A percentile compares a stretch with the other conserved stretches of the same genome.
phyloP scores from a whole-genome alignment of 73 alveolate species.

The Paramecium sonneborni region DNA sequence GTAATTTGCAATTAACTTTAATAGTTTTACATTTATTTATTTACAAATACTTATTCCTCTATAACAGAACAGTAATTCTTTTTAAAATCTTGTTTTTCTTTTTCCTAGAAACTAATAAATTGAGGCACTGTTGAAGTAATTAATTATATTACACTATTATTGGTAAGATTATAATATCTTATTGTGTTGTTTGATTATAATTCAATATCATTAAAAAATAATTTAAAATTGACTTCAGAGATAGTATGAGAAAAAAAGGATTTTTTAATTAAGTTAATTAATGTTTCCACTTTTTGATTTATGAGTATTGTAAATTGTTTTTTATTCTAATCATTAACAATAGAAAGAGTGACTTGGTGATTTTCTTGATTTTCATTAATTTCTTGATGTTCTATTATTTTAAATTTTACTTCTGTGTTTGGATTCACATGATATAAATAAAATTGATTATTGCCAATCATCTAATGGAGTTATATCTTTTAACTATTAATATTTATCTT shows the following conservation, averaged over 20 bases:
- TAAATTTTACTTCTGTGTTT: neutral
- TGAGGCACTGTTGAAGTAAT: neutral
- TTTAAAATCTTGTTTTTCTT: neutral
- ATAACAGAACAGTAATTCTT: neutral
- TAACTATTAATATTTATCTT: neutral
- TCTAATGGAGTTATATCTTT: neutral
- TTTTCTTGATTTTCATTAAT: too few species aligned
- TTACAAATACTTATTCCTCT: too few species aligned
- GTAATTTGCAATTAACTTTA: too few species aligned
- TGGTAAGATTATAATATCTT: neutral
- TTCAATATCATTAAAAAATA: neutral
- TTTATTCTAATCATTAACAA: neutral
- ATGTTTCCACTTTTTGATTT: neutral
- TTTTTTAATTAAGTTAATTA: neutral
- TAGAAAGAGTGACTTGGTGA: neutral
- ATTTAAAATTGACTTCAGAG: neutral
- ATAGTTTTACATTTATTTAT: too few species aligned
- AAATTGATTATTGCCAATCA: neutral
- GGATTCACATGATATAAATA: neutral
- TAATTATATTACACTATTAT: neutral
- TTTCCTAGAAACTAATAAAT: neutral
- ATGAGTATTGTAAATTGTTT: neutral
- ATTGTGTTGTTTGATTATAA: neutral
- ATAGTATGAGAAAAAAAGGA: neutral
- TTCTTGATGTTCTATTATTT: neutral